Conservation (phyloP, 257 asterid genomes). For the Plantago ovata region DNA sequence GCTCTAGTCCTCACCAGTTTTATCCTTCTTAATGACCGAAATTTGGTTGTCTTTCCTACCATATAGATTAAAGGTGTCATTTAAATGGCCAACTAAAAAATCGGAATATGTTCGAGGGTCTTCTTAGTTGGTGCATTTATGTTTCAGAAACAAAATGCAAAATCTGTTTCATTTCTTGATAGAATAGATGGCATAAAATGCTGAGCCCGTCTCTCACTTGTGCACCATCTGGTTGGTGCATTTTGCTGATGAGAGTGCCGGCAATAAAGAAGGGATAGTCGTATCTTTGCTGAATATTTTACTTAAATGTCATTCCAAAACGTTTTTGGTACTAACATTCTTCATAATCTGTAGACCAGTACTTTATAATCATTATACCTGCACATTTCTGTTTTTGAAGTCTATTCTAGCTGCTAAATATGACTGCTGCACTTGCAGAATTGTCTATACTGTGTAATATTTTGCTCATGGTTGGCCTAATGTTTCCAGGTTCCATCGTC, state of each 20-base stretch:
- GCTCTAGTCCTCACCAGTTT: constrained; percentile 13
- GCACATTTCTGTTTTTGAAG: not conserved
- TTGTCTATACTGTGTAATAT: constrained; percentile 2
- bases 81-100: not conserved
- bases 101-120: too few relatives aligned
- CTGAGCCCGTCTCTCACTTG: not conserved
- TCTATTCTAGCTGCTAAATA: constrained; percentile 11
- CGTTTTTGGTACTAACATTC: not conserved
- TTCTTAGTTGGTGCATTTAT: too few relatives aligned
- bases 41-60: not conserved
- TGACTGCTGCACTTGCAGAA: constrained; percentile 6
- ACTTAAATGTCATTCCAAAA: not conserved
- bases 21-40: not conserved
- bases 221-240: not conserved
- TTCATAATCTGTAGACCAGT: not conserved
- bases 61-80: too few relatives aligned
- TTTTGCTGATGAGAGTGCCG: not conserved
- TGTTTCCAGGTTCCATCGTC: constrained; percentile 55
- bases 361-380: not conserved
- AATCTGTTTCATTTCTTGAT: too few relatives aligned
- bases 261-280: too few relatives aligned
- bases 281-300: not conserved
- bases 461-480: constrained; percentile 20
- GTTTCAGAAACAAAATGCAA: too few relatives aligned
- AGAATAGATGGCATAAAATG: too few relatives aligned